Evolutionary conservation across 2,329 filamentous ascomycete species (phyloP), one percentile per base, ranked within the genome.

Genomic region (Nothophoma quercina): DNA sequence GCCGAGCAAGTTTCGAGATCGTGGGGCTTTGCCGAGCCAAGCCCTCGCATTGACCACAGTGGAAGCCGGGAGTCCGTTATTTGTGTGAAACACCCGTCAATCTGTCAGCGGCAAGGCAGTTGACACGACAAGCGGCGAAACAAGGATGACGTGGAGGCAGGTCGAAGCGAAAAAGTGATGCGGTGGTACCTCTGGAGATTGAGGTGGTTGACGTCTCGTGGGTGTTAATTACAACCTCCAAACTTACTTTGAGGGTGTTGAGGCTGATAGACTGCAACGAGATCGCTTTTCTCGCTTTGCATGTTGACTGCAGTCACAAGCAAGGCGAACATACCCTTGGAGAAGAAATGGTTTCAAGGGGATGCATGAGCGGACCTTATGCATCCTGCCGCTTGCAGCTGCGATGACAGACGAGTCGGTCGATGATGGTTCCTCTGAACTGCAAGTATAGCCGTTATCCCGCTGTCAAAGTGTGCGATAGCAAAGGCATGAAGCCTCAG

Each of bases 41-140:
- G 33, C 22, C 23, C 28, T 35, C n/a, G 25, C 42, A 38, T 15
- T 25, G 30, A 33, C 40, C 33, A 36, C 18, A 18, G 19, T 21
- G 25, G 30, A n/a, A 33, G 18, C 21, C 7, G 19, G 22, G 42
- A 33, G 30, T 39, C 43, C 41, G 47, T 64, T 53, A 63, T 65
- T 45, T 62, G 59, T 56, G 38, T 65, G 64, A 67, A 67, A 67
- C 64, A 36, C n/a, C 47, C 15, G 53, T 46, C 26, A 58, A 52
- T 51, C 45, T 64, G 46, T 54, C 49, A 59, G 53, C 52, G 40
- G 51, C 35, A 50, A 56, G 39, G 34, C 46, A 39, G 25, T 55
- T 43, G 19, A 44, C 43, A 36, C 48, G 44, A 48, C 46, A 48
- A 47, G 43, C 46, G 39, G 55, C 36, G 36, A 52, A 46, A 52